A percentile compares a stretch with the other conserved stretches of the same genome.
Conservation (phyloP, 306 rosid genomes). For the Begonia loranthoides region DNA sequence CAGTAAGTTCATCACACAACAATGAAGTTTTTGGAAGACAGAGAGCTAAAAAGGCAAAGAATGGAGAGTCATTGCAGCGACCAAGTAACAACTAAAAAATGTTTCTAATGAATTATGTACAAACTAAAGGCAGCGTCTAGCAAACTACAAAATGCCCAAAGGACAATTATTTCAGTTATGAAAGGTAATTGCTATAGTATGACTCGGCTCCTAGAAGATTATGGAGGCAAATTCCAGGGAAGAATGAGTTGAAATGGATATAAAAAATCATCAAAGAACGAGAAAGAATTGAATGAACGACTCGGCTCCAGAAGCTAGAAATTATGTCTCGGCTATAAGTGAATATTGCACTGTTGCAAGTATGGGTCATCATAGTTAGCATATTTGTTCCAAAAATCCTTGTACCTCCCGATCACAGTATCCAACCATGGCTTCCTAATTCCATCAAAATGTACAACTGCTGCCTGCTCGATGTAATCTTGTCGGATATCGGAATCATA, state of each 20-base stretch:
- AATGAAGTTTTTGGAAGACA: no score
- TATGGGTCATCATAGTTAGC: constrained; percentile 43
- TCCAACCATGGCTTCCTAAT: constrained; percentile 94
- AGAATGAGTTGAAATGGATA: constrained; percentile 40
- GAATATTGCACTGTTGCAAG: constrained; percentile 83
- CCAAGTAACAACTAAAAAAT: neutral
- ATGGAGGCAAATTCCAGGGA: constrained; percentile 14
- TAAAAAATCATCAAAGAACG: constrained; percentile 32
- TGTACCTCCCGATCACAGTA: constrained; percentile 54
- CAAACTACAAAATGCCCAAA: constrained; percentile 15
- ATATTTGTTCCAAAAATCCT: constrained; percentile 56
- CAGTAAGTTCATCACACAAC: no score
- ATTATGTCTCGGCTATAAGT: constrained; percentile 21
- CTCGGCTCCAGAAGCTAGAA: constrained; percentile 6
- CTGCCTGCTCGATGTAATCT: constrained; percentile 48
- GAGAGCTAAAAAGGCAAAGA: no score
- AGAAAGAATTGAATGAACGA: constrained; percentile 30
- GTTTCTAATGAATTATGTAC: constrained; percentile 28
- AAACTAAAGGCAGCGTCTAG: constrained; percentile 5
- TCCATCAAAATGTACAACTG: constrained; percentile 85
- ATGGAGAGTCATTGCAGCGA: no score
- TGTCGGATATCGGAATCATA: constrained; percentile 27
- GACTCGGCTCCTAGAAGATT: constrained; percentile 31
- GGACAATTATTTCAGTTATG: constrained; percentile 30
- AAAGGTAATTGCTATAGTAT: constrained; percentile 7